Evolutionary conservation across 192 early-diverging fungal species (phyloP).

Genomic region (Piromyces sp.): DNA sequence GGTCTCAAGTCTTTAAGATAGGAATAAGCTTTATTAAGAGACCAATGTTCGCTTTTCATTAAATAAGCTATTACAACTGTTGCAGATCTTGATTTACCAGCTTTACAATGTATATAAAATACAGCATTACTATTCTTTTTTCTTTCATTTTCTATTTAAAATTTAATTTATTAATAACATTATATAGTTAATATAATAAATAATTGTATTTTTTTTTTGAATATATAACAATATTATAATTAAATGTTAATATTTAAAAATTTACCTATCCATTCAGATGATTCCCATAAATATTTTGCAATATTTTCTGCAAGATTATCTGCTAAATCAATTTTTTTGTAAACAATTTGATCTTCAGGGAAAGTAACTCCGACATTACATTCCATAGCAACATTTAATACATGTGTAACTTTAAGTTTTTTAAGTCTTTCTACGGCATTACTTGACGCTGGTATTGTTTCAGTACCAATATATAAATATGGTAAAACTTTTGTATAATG

Average conservation of each 20-base stretch:
- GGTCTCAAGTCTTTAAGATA: not conserved
- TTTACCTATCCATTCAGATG: not conserved
- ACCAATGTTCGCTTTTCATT: constrained; percentile 33
- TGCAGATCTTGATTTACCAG: constrained; percentile 53
- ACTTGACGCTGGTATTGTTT: not conserved
- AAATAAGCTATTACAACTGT: constrained; percentile 45
- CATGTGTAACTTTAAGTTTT: not conserved
- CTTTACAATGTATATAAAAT: constrained; percentile 5
- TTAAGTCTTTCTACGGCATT: not conserved
- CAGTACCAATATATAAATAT: not conserved
- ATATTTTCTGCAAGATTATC: not conserved
- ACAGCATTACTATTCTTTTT: not conserved
- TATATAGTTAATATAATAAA: not conserved
- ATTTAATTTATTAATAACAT: too few relatives aligned
- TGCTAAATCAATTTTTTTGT: not conserved
- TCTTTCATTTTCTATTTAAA: not conserved
- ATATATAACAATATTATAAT: too few relatives aligned
- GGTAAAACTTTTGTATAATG: not conserved
- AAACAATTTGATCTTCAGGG: not conserved
- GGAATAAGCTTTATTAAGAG: constrained; percentile 17
- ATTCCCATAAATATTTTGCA: not conserved
- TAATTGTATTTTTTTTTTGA: too few relatives aligned
- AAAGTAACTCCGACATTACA: not conserved
- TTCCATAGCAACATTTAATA: not conserved
- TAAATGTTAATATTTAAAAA: too few relatives aligned